phyloP scores from a whole-genome alignment of 148 eudicot genomes.

The Spergularia bocconei region DNA sequence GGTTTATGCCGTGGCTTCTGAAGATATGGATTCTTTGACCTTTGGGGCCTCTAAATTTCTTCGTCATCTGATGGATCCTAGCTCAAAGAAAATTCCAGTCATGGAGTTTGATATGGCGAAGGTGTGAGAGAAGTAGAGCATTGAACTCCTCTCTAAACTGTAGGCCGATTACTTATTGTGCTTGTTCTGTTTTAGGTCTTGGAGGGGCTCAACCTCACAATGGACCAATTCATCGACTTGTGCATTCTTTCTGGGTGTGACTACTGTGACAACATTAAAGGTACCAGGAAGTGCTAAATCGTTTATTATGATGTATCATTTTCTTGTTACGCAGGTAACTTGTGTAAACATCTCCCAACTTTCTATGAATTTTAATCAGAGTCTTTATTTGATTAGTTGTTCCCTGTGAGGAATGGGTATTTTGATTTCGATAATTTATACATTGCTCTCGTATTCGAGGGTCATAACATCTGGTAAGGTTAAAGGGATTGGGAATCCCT shows the following conservation, averaged over 20 bases:
- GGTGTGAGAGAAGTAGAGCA: conserved; percentile 37
- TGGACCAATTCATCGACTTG: conserved; percentile 98
- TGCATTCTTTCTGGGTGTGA: conserved; percentile 99
- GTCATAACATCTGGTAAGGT: background rate
- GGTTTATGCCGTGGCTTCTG: conserved; percentile 98
- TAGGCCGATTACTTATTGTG: background rate
- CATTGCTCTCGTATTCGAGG: background rate
- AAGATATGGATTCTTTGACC: conserved; percentile 96
- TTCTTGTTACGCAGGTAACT: background rate
- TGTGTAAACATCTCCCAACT: background rate
- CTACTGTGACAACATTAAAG: conserved; percentile 93
- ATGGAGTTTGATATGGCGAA: conserved; percentile 97
- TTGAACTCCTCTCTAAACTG: background rate
- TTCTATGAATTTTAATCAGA: background rate
- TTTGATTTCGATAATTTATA: background rate
- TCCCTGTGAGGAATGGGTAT: background rate
- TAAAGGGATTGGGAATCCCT: background rate
- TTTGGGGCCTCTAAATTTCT: conserved; percentile 96
- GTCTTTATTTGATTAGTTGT: background rate
- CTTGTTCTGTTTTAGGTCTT: conserved; percentile 53
- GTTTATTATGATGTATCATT: conserved; percentile 1
- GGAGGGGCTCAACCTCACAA: conserved; percentile 82
- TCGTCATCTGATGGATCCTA: conserved; percentile 97
- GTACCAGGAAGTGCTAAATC: conserved; percentile 30
- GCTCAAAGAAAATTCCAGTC: conserved; percentile 91